phyloP scores from a whole-genome alignment of 305 asterid species.

The Caryopteris hybrid region DNA sequence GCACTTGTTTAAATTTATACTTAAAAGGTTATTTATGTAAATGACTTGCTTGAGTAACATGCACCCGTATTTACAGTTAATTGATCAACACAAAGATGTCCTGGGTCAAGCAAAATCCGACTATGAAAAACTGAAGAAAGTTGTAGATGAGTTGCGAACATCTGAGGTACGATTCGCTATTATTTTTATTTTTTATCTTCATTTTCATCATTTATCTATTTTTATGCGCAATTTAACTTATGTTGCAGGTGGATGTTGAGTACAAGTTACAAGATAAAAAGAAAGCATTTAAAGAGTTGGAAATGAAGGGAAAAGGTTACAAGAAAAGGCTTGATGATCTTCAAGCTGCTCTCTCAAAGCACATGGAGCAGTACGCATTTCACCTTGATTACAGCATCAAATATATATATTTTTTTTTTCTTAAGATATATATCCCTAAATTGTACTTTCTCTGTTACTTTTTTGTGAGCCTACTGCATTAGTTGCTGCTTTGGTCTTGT shows the following conservation, averaged over 20 bases:
- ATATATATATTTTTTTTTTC: neutral
- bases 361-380: conserved; percentile 83
- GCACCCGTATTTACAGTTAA: conserved; percentile 42
- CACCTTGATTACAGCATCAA: conserved; percentile 4
- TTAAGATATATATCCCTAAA: neutral
- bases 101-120: conserved; percentile 68
- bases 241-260: conserved; percentile 82
- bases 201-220: conserved; percentile 9
- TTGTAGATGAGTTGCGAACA: conserved; percentile 82
- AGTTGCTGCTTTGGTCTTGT: neutral
- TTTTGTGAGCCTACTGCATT: neutral
- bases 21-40: neutral
- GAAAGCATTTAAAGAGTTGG: conserved; percentile 70
- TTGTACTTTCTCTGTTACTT: neutral
- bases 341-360: conserved; percentile 58
- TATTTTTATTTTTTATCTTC: neutral
- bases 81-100: conserved; percentile 66
- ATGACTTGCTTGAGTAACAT: neutral
- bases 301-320: conserved; percentile 70
- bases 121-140: conserved; percentile 76
- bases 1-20: neutral
- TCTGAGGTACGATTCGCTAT: conserved; percentile 55
- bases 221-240: conserved; percentile 9
- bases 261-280: conserved; percentile 91
- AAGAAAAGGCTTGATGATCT: conserved; percentile 79